Percentiles rank a stretch among this genome's conserved stretches.
phyloP scores from a whole-genome alignment of 2,329 filamentous ascomycete genomes.

The Diaporthe humulicola region DNA sequence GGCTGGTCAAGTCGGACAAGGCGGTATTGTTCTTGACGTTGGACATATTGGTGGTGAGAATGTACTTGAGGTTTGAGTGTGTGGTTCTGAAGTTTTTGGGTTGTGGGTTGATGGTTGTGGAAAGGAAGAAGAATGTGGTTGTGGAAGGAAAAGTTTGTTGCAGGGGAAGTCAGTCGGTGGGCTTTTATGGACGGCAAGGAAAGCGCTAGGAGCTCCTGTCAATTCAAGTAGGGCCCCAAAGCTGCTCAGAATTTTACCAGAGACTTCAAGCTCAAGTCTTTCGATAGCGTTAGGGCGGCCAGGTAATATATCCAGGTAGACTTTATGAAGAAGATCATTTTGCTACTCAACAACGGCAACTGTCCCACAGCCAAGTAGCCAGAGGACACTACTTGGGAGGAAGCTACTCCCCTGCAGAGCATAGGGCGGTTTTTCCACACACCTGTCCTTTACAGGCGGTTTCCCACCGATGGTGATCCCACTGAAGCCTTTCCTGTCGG shows the following conservation, averaged over 20 bases:
- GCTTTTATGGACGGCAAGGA: not conserved
- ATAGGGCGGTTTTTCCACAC: not conserved
- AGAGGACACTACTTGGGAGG: not conserved
- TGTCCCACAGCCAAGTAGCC: too few relatives aligned
- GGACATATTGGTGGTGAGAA: not conserved
- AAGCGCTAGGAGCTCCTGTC: not conserved
- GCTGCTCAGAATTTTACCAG: not conserved
- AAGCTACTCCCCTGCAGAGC: too few relatives aligned
- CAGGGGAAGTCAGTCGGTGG: not conserved
- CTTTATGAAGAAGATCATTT: not conserved
- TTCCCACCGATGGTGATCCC: not conserved
- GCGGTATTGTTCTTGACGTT: not conserved
- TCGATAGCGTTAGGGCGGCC: fast-evolving
- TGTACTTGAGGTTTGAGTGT: not conserved
- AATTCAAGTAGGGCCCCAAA: too few relatives aligned
- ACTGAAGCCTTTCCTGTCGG: too few relatives aligned
- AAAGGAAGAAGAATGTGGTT: not conserved
- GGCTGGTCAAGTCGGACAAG: not conserved
- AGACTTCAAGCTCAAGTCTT: not conserved
- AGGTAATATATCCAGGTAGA: not conserved
- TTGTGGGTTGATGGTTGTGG: not conserved
- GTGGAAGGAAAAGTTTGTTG: not conserved
- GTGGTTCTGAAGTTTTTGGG: too few relatives aligned
- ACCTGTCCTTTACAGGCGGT: not conserved
- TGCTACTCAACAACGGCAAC: not conserved